Base-by-base conservation (phyloP, 2,329 filamentous ascomycete genomes). In the Truncatella angustata region DNA sequence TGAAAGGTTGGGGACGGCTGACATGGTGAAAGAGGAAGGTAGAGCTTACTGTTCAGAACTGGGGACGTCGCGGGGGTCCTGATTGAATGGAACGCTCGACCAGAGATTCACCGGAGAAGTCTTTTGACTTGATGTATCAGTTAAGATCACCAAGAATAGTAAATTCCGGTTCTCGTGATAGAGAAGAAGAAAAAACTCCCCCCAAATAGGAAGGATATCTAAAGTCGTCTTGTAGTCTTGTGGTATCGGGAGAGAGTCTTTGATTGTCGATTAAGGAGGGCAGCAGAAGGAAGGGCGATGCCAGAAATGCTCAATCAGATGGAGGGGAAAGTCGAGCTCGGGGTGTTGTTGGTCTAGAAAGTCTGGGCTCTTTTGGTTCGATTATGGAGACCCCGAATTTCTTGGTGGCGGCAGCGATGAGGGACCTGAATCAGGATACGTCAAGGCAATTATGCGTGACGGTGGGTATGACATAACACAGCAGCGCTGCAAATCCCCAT, bases 361-460 rank as follows among this genome's bases (percentile, higher is more conserved):
- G 39, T 51, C 49, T 44, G 23, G 42, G 26, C 20, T 45, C 20
- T n/a, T n/a, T 36, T 42, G 32, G 50, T 23, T 47, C n/a, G 34
- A 49, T n/a, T n/a, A n/a, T 45, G 51, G 44, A 34, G 36, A 44
- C 51, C 46, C 46, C 40, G 46, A 44, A 39, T 53, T 36, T 39
- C 24, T 28, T 53, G 46, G 43, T 50, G 46, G 51, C 39, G 47
- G 47, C 47, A 39, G 46, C 23, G 51, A 35, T 30, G 39, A 42
- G 49, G n/a, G 36, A 39, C 40, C 35, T 49, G 51, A 53, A 49
- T 53, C 47, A 50, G 40, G 47, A 50, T 53, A 53, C 51, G 51
- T 50, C 51, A 53, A n/a, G 51, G 51, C 47, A 43, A 53, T 42
- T 43, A 44, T 42, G 42, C 37, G 34, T 12, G 20, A 34, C 23